Conservation (phyloP, 208 protist genomes). For the Paratrypanosoma confusum region DNA sequence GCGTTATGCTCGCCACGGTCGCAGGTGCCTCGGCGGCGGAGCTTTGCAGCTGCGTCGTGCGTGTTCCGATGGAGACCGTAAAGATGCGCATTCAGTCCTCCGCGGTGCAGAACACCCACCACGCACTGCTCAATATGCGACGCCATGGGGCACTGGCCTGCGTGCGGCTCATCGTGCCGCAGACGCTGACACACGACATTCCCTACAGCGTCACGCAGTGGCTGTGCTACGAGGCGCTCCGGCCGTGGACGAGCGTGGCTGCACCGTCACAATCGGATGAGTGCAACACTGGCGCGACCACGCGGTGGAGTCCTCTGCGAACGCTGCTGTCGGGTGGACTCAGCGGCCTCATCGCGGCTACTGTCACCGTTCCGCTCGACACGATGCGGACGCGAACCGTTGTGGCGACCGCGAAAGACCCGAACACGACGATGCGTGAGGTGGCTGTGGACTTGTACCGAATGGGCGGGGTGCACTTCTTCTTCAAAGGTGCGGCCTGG, state of each 20-base stretch:
- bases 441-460: slow-evolving; percentile 31
- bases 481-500: slow-evolving; percentile 48
- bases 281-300: no score
- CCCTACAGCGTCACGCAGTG: slow-evolving; percentile 74
- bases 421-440: slow-evolving; percentile 15
- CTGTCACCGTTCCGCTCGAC: slow-evolving; percentile 65
- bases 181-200: slow-evolving; percentile 71
- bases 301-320: slow-evolving; percentile 20
- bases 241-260: slow-evolving; percentile 22
- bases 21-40: no score
- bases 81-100: slow-evolving; percentile 73
- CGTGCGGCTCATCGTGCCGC: slow-evolving; percentile 35
- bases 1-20: slow-evolving; percentile 29
- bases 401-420: slow-evolving; percentile 28
- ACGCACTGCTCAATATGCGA: slow-evolving; percentile 35
- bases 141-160: slow-evolving; percentile 26
- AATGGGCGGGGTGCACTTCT: slow-evolving; percentile 34
- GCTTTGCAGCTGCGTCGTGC: slow-evolving; percentile 33
- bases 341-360: slow-evolving; percentile 51
- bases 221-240: slow-evolving; percentile 61
- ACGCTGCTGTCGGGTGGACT: slow-evolving; percentile 66
- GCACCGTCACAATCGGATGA: not conserved
- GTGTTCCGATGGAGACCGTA: slow-evolving; percentile 78
- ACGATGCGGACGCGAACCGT: slow-evolving; percentile 59
- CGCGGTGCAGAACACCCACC: slow-evolving; percentile 21